Percentiles rank a stretch among this genome's conserved stretches.
phyloP scores from a whole-genome alignment of 148 eudicot species.

The Cornus kousa region DNA sequence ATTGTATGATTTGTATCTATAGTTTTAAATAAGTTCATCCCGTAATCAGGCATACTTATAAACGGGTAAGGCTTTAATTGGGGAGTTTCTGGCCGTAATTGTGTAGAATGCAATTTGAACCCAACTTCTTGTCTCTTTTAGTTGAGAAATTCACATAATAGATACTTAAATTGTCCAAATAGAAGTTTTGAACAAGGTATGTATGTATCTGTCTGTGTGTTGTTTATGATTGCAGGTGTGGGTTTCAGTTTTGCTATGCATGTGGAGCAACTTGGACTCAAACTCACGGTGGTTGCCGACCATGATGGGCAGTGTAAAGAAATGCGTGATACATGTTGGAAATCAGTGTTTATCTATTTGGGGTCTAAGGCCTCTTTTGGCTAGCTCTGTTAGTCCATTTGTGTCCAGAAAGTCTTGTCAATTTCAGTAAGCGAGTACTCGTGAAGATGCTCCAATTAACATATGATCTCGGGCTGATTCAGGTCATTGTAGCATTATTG shows the following conservation, averaged over 20 bases:
- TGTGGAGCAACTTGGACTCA: conserved; percentile 30
- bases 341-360: background rate
- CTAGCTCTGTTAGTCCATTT: background rate
- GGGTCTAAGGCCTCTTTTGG: background rate
- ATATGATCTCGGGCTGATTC: no score
- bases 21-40: background rate
- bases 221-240: conserved; percentile 29
- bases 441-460: no score
- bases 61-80: no score
- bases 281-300: background rate
- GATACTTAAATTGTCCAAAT: no score
- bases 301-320: no score
- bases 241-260: conserved; percentile 38
- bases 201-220: background rate
- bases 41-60: no score
- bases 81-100: no score
- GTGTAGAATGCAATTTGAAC: background rate
- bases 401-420: background rate
- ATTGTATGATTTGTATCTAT: no score
- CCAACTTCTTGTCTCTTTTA: background rate
- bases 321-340: background rate
- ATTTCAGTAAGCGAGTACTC: no score
- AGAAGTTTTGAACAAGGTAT: background rate
- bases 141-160: background rate
- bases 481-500: no score